phyloP scores from a whole-genome alignment of 1,284 basidiomycete genomes.

The Agaricales sp. region DNA sequence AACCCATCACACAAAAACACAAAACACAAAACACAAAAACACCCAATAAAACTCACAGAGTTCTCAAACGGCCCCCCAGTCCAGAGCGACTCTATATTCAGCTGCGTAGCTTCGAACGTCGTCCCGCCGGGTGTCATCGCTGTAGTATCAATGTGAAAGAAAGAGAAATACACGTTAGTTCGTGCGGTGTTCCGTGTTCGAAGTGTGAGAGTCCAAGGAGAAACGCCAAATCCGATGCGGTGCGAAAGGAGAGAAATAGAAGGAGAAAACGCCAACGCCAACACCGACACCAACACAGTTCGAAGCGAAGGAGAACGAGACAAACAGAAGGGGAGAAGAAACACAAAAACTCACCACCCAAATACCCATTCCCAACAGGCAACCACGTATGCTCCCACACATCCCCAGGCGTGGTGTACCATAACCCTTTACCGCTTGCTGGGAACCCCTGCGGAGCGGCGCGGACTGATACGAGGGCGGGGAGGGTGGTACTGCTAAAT shows the following conservation, averaged over 20 bases:
- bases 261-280: too few relatives aligned
- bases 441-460: slow-evolving; percentile 47
- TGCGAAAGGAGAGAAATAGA: neutral
- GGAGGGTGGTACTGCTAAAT: too few relatives aligned
- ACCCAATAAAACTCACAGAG: slow-evolving; percentile 24
- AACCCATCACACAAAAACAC: neutral
- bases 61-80: slow-evolving; percentile 63
- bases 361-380: slow-evolving; percentile 65
- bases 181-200: too few relatives aligned
- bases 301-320: too few relatives aligned
- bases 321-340: neutral
- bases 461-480: too few relatives aligned
- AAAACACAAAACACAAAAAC: neutral
- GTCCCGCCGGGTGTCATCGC: slow-evolving; percentile 61
- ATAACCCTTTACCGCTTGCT: slow-evolving; percentile 59
- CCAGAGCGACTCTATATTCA: slow-evolving; percentile 72
- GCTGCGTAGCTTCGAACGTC: slow-evolving; percentile 44
- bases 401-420: slow-evolving; percentile 45
- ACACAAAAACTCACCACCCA: slow-evolving; percentile 38
- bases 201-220: too few relatives aligned
- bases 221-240: too few relatives aligned
- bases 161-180: too few relatives aligned
- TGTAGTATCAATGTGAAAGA: slow-evolving; percentile 16
- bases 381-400: slow-evolving; percentile 51
- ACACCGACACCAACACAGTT: too few relatives aligned